These are phyloP conservation scores for Umbelopsis isabellina DNA, from an alignment of 192 early-diverging fungal species.

Conservation along the genomic window DNA sequence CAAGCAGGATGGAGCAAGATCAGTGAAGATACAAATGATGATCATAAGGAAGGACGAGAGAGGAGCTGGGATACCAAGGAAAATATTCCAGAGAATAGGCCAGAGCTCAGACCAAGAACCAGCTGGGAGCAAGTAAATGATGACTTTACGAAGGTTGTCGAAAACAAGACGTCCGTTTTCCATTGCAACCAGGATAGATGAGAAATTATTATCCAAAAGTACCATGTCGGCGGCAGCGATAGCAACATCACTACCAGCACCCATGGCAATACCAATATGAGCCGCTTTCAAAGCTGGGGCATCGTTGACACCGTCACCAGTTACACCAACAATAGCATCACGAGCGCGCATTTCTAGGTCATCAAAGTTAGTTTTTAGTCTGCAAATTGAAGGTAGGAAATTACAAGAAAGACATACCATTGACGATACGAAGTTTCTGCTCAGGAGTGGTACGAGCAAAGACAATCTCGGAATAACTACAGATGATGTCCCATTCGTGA, in stretches of 20 bases:
- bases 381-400: neutral
- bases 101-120: slow-evolving; percentile 67
- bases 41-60: slow-evolving; percentile 80
- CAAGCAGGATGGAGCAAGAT: slow-evolving; percentile 62
- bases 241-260: slow-evolving; percentile 79
- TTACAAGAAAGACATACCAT: slow-evolving; percentile 20
- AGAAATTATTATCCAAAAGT: slow-evolving; percentile 64
- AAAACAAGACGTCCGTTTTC: slow-evolving; percentile 83
- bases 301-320: slow-evolving; percentile 93
- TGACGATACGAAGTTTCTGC: slow-evolving; percentile 80
- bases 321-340: slow-evolving; percentile 74
- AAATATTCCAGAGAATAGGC: slow-evolving; percentile 77
- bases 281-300: slow-evolving; percentile 86
- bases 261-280: slow-evolving; percentile 89
- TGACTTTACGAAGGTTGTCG: slow-evolving; percentile 87
- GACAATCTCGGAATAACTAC: slow-evolving; percentile 73
- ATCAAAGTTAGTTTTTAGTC: neutral
- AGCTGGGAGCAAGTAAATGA: slow-evolving; percentile 79
- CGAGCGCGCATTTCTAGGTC: slow-evolving; percentile 59
- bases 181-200: slow-evolving; percentile 71
- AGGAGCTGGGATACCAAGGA: slow-evolving; percentile 79
- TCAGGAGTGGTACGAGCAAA: slow-evolving; percentile 91
- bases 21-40: slow-evolving; percentile 65
- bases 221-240: slow-evolving; percentile 73
- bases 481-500: slow-evolving; percentile 71